A percentile compares a stretch with the other conserved stretches of the same genome.
phyloP scores from a whole-genome alignment of 164 flowering plant genomes.

The Annona squamosa region DNA sequence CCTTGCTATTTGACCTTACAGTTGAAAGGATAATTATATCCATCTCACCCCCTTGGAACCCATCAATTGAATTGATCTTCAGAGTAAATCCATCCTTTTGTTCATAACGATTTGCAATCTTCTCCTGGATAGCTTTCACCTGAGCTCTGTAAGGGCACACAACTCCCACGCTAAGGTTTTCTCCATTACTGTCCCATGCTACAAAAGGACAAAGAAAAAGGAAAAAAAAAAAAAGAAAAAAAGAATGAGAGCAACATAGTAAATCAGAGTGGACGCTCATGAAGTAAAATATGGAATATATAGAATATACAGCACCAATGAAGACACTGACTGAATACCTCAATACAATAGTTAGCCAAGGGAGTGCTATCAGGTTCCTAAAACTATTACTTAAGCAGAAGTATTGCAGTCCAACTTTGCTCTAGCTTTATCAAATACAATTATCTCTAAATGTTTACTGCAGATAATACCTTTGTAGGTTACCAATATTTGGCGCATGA shows the following conservation, averaged over 20 bases:
- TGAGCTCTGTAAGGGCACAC: constrained; percentile 67
- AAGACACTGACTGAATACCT: neutral
- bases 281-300: neutral
- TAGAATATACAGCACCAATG: neutral
- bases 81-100: constrained; percentile 24
- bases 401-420: too few relatives aligned
- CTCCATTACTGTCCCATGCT: neutral
- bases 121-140: constrained; percentile 37
- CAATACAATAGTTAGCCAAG: too few relatives aligned
- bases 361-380: too few relatives aligned
- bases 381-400: too few relatives aligned
- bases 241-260: neutral
- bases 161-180: constrained; percentile 49
- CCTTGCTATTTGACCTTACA: constrained; percentile 39
- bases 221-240: neutral
- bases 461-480: too few relatives aligned
- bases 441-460: too few relatives aligned
- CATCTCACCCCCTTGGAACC: constrained; percentile 61
- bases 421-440: too few relatives aligned
- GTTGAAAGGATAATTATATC: constrained; percentile 51
- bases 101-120: constrained; percentile 27
- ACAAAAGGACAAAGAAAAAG: neutral
- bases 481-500: neutral
- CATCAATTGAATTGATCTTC: constrained; percentile 45
- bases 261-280: neutral